Evolutionary conservation across 495 filamentous ascomycete species (phyloP), one percentile per base, ranked within the genome.

Genomic region (Xylaria castorea): DNA sequence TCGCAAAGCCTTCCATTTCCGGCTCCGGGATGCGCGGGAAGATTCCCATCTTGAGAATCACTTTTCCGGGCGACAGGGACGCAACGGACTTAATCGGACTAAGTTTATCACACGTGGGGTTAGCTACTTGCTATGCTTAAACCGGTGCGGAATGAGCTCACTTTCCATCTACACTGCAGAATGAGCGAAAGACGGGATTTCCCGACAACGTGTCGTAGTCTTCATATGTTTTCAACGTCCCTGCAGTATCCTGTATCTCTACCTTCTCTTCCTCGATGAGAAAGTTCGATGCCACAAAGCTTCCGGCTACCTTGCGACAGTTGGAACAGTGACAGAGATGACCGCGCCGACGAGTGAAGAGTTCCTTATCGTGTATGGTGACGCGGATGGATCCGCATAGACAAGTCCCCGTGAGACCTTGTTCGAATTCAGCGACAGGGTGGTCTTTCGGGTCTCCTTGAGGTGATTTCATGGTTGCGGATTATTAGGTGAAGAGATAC

Each of bases 11-110:
- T 73, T 85, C 83, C 66, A 71, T 71, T 65, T 83, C 81, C 7
- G 83, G 83, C 38, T 73, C 68, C 18, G 83, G 83, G 36, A 85
- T 83, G 18, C 80, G 77, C 16, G 79, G 80, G 67, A 84, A 82
- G 44, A 85, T 82, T 5, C 83, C 83, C 74, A 84, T 75, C 74
- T 85, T 85, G 22, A 85, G 30, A 8, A 85, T 72, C 4, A 79
- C 71, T 66, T 81, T 85, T 4, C 77, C 80, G 0, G 72, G 70
- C 18, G 72, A 75, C 16, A 74, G 25, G 16, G 71, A 50, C 6
- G 78, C 77, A 50, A 81, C 79, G 20, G 79, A 81, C 57, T 79
- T 79, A 40, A 85, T 81, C 8, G 83, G 83, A 70, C 81, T 83
- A 36, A 20, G 12, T 2, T 7, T 18, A 9, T 65, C 42, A 18